phyloP scores from a whole-genome alignment of 1,139 yeast genomes.

The Candida freyschussii region DNA sequence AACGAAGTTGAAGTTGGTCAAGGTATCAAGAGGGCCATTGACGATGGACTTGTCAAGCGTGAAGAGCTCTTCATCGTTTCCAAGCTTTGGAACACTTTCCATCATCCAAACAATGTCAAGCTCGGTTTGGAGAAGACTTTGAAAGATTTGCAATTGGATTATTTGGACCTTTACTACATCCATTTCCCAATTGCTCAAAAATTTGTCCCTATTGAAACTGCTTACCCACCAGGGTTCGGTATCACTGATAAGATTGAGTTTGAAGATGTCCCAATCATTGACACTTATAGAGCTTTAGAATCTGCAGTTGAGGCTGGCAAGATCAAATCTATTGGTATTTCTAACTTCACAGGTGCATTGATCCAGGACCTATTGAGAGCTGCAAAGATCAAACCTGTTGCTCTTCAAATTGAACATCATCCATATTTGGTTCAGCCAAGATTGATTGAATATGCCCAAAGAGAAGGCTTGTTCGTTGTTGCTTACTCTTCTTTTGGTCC shows the following conservation, averaged over 20 bases:
- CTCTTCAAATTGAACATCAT: conserved; percentile 55
- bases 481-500: conserved; percentile 92
- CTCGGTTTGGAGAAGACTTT: conserved; percentile 59
- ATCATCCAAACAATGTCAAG: conserved; percentile 50
- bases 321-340: conserved; percentile 73
- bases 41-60: conserved; percentile 64
- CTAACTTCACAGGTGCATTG: conserved; percentile 76
- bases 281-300: conserved; percentile 81
- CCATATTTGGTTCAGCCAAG: conserved; percentile 81
- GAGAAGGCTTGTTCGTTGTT: conserved; percentile 40
- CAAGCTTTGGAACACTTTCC: conserved; percentile 77
- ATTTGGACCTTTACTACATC: conserved; percentile 68
- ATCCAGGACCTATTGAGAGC: conserved; percentile 70
- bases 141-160: conserved; percentile 59
- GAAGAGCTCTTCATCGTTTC: conserved; percentile 73
- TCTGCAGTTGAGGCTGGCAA: conserved; percentile 56
- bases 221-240: conserved; percentile 73
- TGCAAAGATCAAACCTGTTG: conserved; percentile 71
- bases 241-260: conserved; percentile 47
- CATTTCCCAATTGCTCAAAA: conserved; percentile 80
- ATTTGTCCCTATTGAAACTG: conserved; percentile 64
- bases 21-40: conserved; percentile 60
- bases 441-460: conserved; percentile 53
- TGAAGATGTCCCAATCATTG: conserved; percentile 67
- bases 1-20: conserved; percentile 72